A percentile compares a stretch with the other conserved stretches of the same genome.
Evolutionary conservation across 352 stramenopile species (phyloP).

Genomic region (Phytophthora cryptogea): DNA sequence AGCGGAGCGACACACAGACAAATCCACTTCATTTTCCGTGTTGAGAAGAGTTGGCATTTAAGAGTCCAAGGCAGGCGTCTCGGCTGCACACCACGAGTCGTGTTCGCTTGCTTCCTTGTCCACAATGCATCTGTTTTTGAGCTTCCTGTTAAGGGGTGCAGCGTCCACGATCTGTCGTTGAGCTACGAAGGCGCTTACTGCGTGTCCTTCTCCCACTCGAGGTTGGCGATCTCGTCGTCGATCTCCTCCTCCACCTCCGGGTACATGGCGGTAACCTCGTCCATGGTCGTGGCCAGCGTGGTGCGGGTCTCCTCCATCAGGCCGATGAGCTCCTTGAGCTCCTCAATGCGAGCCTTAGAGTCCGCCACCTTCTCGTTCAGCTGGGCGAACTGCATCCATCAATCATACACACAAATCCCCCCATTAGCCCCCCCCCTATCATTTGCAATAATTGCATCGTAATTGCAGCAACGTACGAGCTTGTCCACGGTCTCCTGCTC

Average conservation of each 20-base stretch:
- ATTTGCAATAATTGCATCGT: slow-evolving; percentile 3
- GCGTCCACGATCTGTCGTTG: slow-evolving; percentile 11
- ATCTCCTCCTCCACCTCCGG: slow-evolving; percentile 86
- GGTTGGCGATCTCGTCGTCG: slow-evolving; percentile 88
- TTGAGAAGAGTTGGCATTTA: slow-evolving; percentile 39
- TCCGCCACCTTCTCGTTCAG: slow-evolving; percentile 84
- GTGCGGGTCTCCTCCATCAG: slow-evolving; percentile 87
- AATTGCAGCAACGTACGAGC: slow-evolving; percentile 42
- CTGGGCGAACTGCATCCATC: slow-evolving; percentile 54
- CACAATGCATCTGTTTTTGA: slow-evolving; percentile 15
- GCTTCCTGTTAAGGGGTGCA: slow-evolving; percentile 11
- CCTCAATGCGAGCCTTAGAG: slow-evolving; percentile 84
- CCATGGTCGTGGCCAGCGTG: slow-evolving; percentile 84
- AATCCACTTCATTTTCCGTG: slow-evolving; percentile 39
- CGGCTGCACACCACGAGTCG: slow-evolving; percentile 8
- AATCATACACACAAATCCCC: slow-evolving; percentile 7
- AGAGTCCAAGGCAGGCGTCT: slow-evolving; percentile 15
- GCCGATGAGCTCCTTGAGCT: slow-evolving; percentile 85
- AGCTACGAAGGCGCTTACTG: slow-evolving; percentile 48
- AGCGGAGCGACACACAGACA: slow-evolving; percentile 11
- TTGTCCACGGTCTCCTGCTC: slow-evolving; percentile 80
- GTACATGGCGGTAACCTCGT: slow-evolving; percentile 87
- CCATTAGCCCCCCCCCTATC: slow-evolving; percentile 1
- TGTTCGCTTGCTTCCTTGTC: slow-evolving; percentile 6
- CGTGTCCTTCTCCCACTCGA: slow-evolving; percentile 91